Evolutionary conservation across 768 basidiomycete genomes (phyloP).

Genomic region (Hydnomerulius pinastri): DNA sequence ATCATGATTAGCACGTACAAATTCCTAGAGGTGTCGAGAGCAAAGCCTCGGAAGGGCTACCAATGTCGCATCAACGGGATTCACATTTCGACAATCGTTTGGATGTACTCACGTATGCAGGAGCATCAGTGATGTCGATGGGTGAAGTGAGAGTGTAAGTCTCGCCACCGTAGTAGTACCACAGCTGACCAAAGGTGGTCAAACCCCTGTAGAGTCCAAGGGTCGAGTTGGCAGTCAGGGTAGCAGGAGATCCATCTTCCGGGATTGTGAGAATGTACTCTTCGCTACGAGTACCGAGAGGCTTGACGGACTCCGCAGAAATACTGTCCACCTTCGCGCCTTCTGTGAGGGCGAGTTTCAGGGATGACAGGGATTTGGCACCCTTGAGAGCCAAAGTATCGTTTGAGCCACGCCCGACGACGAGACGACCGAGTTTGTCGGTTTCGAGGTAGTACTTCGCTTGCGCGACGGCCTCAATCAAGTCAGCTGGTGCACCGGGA

Average conservation of each 20-base stretch:
- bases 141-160: conserved; percentile 45
- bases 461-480: conserved; percentile 35
- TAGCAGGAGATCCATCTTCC: conserved; percentile 35
- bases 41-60: conserved; percentile 44
- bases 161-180: conserved; percentile 38
- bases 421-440: conserved; percentile 42
- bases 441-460: conserved; percentile 32
- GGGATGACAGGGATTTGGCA: conserved; percentile 26
- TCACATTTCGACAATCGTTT: too few species aligned
- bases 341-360: conserved; percentile 28
- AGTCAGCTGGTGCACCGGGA: conserved; percentile 31
- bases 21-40: conserved; percentile 49
- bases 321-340: conserved; percentile 30
- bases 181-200: conserved; percentile 57
- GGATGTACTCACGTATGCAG: conserved; percentile 44
- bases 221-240: conserved; percentile 44
- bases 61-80: too few species aligned
- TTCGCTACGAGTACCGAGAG: conserved; percentile 43
- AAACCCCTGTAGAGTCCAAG: conserved; percentile 56
- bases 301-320: conserved; percentile 34
- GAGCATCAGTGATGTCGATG: conserved; percentile 43
- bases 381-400: conserved; percentile 28
- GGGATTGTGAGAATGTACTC: conserved; percentile 45
- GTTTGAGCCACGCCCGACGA: conserved; percentile 40
- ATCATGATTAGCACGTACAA: conserved; percentile 30